Evolutionary conservation across 495 filamentous ascomycete species (phyloP).

Genomic region (Aspergillus carlsbadensis): DNA sequence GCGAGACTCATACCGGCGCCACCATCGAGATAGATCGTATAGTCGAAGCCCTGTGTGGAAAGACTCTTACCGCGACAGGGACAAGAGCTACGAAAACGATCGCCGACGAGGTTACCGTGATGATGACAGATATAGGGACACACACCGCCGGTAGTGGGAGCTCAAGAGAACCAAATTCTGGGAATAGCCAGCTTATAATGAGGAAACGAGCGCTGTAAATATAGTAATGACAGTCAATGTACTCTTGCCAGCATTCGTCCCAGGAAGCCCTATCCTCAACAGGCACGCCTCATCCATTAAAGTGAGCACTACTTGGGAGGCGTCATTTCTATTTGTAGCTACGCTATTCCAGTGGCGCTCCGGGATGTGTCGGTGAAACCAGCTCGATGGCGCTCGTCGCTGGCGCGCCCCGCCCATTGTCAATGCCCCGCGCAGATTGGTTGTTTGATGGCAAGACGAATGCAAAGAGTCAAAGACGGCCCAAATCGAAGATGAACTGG

Average conservation of each 20-base stretch:
- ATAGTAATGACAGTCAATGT: not conserved
- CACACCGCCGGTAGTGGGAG: conserved; percentile 22
- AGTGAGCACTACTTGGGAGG: conserved; percentile 1
- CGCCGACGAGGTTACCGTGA: conserved; percentile 26
- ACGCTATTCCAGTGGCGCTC: not conserved
- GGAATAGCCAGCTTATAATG: not conserved
- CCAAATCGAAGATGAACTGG: not conserved
- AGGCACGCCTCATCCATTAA: not conserved
- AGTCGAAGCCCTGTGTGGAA: conserved; percentile 52
- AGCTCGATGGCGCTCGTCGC: not conserved
- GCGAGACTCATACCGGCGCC: conserved; percentile 25
- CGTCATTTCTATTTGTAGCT: conserved; percentile 1
- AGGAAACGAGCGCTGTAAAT: not conserved
- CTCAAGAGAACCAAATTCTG: not conserved
- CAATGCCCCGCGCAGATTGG: conserved; percentile 16
- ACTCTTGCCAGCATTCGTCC: too few species aligned
- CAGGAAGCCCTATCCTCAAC: not conserved
- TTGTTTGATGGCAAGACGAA: conserved; percentile 6
- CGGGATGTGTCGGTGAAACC: conserved; percentile 11
- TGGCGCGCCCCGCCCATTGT: conserved; percentile 12
- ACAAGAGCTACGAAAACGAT: conserved; percentile 18
- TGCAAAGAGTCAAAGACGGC: not conserved
- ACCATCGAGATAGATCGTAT: conserved; percentile 38
- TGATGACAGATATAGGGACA: conserved; percentile 32
- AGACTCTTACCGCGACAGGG: conserved; percentile 22